Evolutionary conservation across 2,329 filamentous ascomycete species (phyloP), one percentile per base, ranked within the genome.

Genomic region (Aspergillus intermedius): DNA sequence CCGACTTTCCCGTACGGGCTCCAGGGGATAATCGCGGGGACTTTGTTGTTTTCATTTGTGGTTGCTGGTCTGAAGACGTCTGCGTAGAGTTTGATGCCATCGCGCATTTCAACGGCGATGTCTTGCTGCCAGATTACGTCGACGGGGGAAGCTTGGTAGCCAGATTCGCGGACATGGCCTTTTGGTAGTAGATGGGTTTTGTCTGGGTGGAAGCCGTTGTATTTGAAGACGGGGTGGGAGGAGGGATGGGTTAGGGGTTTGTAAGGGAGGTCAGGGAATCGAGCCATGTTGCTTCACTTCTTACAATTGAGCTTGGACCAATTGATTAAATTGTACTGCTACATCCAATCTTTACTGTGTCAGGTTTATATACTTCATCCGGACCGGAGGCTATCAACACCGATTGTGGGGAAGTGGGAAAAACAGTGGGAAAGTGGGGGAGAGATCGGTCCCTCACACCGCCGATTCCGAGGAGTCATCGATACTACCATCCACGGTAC

Each of bases 1-100:
- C 55, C 57, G 22, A 52, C 48, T 43, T 66, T 66, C 2, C 63
- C 61, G 44, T 63, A 59, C 1, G 63, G 54, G 49, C 60, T 55
- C 60, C 60, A 60, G 19, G 52, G 44, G 28, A 62, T 46, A 25
- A 66, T 57, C 1, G 59, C 62, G 1, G 64, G 64, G 3, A 62
- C 57, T n/a, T 49, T 49, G 2, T 51, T 48, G 5, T 49, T n/a
- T n/a, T 49, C 45, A 10, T 8, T 37, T 0, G 47, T 46, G 1
- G 62, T 37, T 0, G 47, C 47, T 0, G 62, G 55, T 4, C 61
- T 50, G 42, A 60, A 64, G 5, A 67, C 48, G 32, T 63, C 58
- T 8, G 50, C 52, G 15, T 57, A 58, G 2, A 65, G 40, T 2
- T 50, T 59, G 35, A 58, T 51, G 2, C 58, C 58, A 35, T 67